Conservation (phyloP, 768 basidiomycete species). For the Leccinum obscurum region DNA sequence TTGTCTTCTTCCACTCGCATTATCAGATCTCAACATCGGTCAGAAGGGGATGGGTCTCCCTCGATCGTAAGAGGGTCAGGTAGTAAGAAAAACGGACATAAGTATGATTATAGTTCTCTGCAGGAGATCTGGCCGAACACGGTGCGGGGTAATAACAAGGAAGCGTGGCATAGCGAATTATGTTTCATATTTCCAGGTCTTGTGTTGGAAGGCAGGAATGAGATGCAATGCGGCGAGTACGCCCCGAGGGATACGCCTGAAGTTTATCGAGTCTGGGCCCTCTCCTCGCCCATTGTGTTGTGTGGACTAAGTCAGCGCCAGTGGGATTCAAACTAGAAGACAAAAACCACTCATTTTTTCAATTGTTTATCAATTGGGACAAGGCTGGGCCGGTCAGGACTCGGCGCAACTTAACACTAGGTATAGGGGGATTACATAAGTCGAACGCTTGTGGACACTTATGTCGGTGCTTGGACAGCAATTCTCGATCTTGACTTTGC, state of each 20-base stretch:
- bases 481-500: background rate
- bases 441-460: background rate
- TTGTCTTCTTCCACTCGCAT: too few species aligned
- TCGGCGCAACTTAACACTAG: too few species aligned
- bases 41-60: background rate
- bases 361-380: background rate
- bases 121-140: too few species aligned
- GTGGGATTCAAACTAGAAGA: background rate
- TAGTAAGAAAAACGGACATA: background rate
- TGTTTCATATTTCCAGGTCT: background rate
- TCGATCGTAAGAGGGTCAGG: background rate
- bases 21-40: background rate
- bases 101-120: too few species aligned
- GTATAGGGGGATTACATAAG: background rate
- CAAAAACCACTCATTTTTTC: too few species aligned
- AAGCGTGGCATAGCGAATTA: too few species aligned
- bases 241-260: background rate
- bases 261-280: background rate
- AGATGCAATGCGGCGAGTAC: background rate
- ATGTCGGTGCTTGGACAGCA: slow-evolving; percentile 2
- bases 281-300: background rate
- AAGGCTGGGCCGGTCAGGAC: too few species aligned
- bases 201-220: background rate
- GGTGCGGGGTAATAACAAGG: too few species aligned
- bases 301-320: background rate